These are phyloP conservation scores for Populus davidiana DNA, from an alignment of 345 rosid species.

Conservation along the genomic window DNA sequence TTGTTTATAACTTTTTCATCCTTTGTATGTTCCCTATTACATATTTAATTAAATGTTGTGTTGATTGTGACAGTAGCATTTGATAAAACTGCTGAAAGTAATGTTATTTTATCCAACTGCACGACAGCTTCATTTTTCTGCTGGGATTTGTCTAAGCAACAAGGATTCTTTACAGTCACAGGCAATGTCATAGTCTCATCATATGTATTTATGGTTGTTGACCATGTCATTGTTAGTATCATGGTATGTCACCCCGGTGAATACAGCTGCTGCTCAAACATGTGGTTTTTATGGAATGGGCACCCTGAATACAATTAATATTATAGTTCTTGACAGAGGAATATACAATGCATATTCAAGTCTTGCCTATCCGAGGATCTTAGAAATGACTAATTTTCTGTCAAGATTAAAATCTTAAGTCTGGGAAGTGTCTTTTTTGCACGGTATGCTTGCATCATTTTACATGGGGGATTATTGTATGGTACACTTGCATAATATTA, in stretches of 20 bases:
- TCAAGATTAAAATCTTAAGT: constrained; percentile 2
- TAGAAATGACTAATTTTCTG: neutral
- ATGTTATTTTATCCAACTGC: neutral
- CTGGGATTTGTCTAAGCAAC: neutral
- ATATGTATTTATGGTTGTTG: neutral
- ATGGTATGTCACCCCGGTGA: neutral
- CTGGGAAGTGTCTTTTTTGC: neutral
- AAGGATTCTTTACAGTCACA: neutral
- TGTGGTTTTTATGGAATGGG: neutral
- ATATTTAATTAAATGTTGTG: neutral
- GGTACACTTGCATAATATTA: neutral
- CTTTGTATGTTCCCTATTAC: neutral
- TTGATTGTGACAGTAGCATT: neutral
- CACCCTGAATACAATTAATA: neutral
- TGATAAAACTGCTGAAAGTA: neutral
- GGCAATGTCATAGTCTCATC: neutral
- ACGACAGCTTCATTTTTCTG: neutral
- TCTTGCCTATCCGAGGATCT: neutral
- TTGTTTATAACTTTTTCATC: neutral
- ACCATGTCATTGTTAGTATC: neutral
- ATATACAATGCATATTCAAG: neutral
- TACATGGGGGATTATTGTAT: too few species aligned
- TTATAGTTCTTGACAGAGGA: neutral
- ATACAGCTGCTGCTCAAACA: neutral
- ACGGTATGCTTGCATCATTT: neutral